Conservation (phyloP, 345 rosid species). For the Citrus hindsii region DNA sequence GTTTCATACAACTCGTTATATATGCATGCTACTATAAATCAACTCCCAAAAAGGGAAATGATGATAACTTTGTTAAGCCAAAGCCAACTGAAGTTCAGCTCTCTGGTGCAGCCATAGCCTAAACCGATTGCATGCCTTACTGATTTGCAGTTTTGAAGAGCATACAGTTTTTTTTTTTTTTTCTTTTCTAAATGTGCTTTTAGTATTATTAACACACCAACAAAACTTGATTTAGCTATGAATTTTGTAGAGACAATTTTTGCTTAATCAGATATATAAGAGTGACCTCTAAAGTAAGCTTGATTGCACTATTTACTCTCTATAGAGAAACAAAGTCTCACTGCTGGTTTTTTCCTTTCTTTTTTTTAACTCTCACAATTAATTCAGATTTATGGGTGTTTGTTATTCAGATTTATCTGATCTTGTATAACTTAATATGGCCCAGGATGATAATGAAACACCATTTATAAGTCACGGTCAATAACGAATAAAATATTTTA, state of each 20-base stretch:
- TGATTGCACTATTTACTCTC: no score
- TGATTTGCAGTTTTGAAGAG: not conserved
- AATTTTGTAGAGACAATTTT: not conserved
- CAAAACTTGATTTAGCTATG: no score
- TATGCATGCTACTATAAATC: constrained; percentile 23
- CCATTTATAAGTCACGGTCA: no score
- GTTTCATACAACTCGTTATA: constrained; percentile 24
- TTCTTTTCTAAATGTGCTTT: no score
- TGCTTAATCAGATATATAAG: not conserved
- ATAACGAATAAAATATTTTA: no score
- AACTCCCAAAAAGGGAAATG: constrained; percentile 1
- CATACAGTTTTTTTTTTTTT: not conserved
- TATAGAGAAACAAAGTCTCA: no score
- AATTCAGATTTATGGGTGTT: no score
- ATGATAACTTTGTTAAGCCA: constrained; percentile 16
- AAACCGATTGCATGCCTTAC: not conserved
- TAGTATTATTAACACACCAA: not conserved
- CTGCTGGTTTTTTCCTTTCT: no score
- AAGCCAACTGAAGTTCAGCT: constrained; percentile 48
- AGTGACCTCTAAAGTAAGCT: not conserved
- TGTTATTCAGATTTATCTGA: no score
- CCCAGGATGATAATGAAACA: no score
- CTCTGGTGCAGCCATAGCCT: constrained; percentile 6
- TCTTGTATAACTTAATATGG: no score
- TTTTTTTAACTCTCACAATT: no score